These are phyloP conservation scores for Pleurotus eryngii DNA, from an alignment of 768 basidiomycete species.

Conservation along the genomic window DNA sequence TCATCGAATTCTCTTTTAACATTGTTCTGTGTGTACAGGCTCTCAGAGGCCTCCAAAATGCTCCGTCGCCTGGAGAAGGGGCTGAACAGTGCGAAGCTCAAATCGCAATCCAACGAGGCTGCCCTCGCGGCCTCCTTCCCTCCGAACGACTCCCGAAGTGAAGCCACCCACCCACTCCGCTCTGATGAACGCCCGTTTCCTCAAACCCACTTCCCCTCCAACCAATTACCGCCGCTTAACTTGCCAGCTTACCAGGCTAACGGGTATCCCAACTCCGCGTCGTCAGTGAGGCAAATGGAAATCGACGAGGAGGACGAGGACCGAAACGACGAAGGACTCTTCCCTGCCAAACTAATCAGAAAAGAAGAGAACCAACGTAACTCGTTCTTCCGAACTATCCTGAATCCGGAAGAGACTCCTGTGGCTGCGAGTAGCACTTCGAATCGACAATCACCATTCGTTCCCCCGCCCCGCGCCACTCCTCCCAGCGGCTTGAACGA, in stretches of 20 bases:
- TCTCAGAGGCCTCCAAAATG: constrained; percentile 89
- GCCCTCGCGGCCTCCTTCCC: constrained; percentile 26
- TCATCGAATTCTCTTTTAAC: constrained; percentile 10
- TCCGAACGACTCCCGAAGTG: constrained; percentile 23
- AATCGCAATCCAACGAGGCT: constrained; percentile 47
- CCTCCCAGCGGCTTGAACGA: constrained; percentile 46
- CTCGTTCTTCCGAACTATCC: constrained; percentile 80
- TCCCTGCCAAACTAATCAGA: constrained; percentile 72
- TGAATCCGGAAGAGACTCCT: constrained; percentile 63
- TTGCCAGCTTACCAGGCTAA: constrained; percentile 33
- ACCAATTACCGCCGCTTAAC: constrained; percentile 48
- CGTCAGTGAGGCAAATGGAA: constrained; percentile 37
- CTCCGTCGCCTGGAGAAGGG: constrained; percentile 83
- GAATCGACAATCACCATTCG: constrained; percentile 30
- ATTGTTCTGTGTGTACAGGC: constrained; percentile 34
- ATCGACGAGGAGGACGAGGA: constrained; percentile 63
- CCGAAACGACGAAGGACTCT: constrained; percentile 58
- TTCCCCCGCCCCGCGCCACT: constrained; percentile 34
- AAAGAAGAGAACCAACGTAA: constrained; percentile 61
- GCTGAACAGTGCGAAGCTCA: constrained; percentile 72
- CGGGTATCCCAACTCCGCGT: constrained; percentile 32
- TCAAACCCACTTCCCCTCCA: constrained; percentile 38
- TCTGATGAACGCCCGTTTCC: constrained; percentile 31
- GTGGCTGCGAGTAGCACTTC: constrained; percentile 26
- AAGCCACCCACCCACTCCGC: constrained; percentile 24